Evolutionary conservation across 768 basidiomycete genomes (phyloP).

Genomic region (Mycena vitilis): DNA sequence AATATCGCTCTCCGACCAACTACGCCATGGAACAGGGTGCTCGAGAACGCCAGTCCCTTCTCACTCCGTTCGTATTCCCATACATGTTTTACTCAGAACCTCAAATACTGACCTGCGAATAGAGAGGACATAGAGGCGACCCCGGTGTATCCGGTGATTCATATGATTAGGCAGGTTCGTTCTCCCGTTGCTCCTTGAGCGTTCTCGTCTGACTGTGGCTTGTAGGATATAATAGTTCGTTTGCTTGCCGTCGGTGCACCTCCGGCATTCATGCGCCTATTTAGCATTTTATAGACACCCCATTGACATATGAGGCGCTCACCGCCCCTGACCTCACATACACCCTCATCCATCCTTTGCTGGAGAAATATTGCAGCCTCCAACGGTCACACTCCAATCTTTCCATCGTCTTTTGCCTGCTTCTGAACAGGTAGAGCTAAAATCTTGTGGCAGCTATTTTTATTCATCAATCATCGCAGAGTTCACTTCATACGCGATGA

Average conservation of each 20-base stretch:
- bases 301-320: conserved; percentile 83
- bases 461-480: conserved; percentile 39
- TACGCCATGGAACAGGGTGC: conserved; percentile 42
- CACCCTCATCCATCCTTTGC: conserved; percentile 87
- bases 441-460: no score
- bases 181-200: neutral
- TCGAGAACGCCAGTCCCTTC: conserved; percentile 55
- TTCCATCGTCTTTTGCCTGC: conserved; percentile 87
- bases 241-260: neutral
- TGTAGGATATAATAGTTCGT: conserved; percentile 71
- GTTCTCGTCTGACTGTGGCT: neutral
- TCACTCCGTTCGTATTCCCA: conserved; percentile 50
- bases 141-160: conserved; percentile 84
- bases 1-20: conserved; percentile 25
- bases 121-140: conserved; percentile 68
- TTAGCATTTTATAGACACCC: conserved; percentile 89
- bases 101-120: conserved; percentile 20
- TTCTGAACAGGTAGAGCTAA: conserved; percentile 66
- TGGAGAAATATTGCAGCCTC: conserved; percentile 84
- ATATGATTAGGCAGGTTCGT: conserved; percentile 52
- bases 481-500: conserved; percentile 87
- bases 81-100: conserved; percentile 5
- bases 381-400: conserved; percentile 78
- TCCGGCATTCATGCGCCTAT: conserved; percentile 23
- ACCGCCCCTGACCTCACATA: conserved; percentile 91